Base-by-base conservation (phyloP, 805 yeast species). In the Lipomyces starkeyi region DNA sequence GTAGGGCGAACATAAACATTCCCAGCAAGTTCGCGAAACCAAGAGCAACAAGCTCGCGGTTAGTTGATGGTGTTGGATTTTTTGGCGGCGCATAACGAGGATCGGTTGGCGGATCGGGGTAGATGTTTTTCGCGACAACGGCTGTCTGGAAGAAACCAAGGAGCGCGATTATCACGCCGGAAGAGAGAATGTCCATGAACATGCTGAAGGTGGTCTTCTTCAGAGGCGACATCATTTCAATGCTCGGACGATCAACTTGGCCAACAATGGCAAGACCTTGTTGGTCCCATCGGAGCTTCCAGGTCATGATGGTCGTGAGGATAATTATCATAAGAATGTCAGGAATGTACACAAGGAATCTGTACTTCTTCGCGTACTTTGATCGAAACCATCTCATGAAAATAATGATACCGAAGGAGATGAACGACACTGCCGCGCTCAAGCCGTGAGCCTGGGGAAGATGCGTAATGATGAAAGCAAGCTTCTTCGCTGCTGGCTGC, bases 131-230 rank as follows among this genome's bases (percentile, higher is more conserved):
- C 22, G 93, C 90, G 0, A 98, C 97, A 0, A 97, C 93, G 0
- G 97, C 91, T 7, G 97, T 89, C 77, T 94, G 98, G 73, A 94
- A 91, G 76, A 94, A 92, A 0, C 98, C 98, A 49, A 94, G 80
- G 75, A 92, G 85, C 0, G 97, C 96, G 69, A 91, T 86, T 66
- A 90, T 83, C 69, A 93, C 86, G 0, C 95, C 86, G 0, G 94
- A 84, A n/a, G 87, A 83, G 73, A 91, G 84, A 61, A 87, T 78
- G 32, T 83, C 82, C 62, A 85, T 83, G 68, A 89, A 84, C 67
- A 84, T 81, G 49, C 81, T 81, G 66, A 83, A 80, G 22, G 81
- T 81, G 2, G 80, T 73, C 0, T 79, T 76, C 0, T 86, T 76
- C 17, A 93, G 77, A 3, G 97, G 97, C 64, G 87, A 80, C 62